Base-by-base conservation (phyloP, 495 filamentous ascomycete genomes). In the Neurospora discreta region DNA sequence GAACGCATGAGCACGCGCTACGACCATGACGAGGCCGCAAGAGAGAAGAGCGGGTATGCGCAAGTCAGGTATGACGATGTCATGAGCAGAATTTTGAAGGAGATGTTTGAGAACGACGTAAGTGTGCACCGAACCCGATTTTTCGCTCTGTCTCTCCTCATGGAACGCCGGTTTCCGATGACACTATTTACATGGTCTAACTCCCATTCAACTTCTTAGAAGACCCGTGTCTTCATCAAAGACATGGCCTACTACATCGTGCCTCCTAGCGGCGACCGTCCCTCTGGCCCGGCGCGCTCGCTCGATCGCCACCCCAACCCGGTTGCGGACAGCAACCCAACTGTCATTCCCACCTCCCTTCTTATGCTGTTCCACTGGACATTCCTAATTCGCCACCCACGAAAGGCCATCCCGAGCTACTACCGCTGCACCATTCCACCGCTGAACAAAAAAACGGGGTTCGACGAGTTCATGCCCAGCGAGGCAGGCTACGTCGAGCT, bases 371-470 rank as follows among this genome's bases (percentile, higher is more conserved):
- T 97, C 84, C 93, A 97, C 77, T 97, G 94, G 84, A 92, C 93
- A n/a, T 98, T 99, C 84, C 86, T 99, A 43, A 98, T 99, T 84
- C 94, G 95, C 69, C 93, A 98, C 81, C 95, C 95, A 39, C 88
- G 91, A 69, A 86, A 84, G 78, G 92, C 92, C 73, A 93, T 98
- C 75, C 95, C 95, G 3, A 93, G 90, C 68, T 98, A 94, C 85
- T 97, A 90, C 84, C 93, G 95, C 70, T 99, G 95, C 87, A 96
- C 93, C n/a, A 87, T 96, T 72, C 95, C 95, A 3, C 95, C 95
- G 0, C 85, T 98, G 13, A 87, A 90, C 77, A 78, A 87, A 44
- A 80, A 91, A 39, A 99, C 95, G 0, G 93, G 94, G 4, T 99
- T 97, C 85, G 83, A 91, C 81, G 77, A 91, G 75, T 98, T 97